Base-by-base conservation (phyloP, 306 rosid species). In the Quillaja saponaria region DNA sequence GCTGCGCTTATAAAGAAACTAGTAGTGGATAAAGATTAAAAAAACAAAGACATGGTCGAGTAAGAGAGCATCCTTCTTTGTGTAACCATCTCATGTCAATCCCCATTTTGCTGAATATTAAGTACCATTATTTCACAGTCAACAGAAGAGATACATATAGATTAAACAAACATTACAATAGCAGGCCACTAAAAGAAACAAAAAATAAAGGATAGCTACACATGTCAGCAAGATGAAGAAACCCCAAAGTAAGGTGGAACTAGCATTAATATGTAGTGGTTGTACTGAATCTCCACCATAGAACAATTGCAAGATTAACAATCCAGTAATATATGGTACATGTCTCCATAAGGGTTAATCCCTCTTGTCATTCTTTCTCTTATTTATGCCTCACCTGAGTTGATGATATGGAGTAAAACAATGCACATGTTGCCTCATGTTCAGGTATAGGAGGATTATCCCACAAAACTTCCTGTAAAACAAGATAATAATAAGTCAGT, bases 381-480 rank as follows among this genome's bases (percentile, higher is more conserved):
- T 44, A 48, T 20, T 37, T 10, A 52, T 14, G 40, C 47, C 78
- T 70, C 63, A 88, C 97, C 97, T 91, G 96, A 68, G 97, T 88
- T 70, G 97, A 84, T 47, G 97, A 91, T 78, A 91, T 91, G 50
- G 97, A 91, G 78, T 91, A 91, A 67, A 91, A 91, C 79, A 91
- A 64, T 55, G 97, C 97, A 73, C 97, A 80, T 8, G 85, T 82
- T 66, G 97, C 96, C 82, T 91, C 86, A 60, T 64, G 64, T 72
- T 91, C 97, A 14, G 83, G 76, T 65, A 71, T 85, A 40, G 96
- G 97, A 62, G 97, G 97, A 66, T 76, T 84, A 61, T 91, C 96
- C 97, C 95, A 85, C 81, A 88, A 75, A 77, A 91, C 97, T 67
- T 88, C 97, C 97, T 91, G 71, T 14, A 58, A 53, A 39, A 72